Conservation (phyloP, 257 asterid species). For the Solanum medicagineum region DNA sequence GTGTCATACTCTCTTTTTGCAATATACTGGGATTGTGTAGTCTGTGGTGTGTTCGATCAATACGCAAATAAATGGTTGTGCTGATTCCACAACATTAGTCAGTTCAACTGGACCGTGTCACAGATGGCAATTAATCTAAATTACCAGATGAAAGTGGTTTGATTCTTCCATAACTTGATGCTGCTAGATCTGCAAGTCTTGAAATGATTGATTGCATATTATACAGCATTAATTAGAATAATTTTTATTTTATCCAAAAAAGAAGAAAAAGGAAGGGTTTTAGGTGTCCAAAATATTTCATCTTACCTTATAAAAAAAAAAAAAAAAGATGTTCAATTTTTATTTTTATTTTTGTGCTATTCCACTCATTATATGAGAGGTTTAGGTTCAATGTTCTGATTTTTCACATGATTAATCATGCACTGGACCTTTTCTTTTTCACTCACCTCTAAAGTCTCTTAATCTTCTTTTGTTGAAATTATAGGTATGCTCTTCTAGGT, state of each 20-base stretch:
- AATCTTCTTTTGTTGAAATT: conserved; percentile 6
- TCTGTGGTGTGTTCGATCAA: not conserved
- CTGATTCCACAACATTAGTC: not conserved
- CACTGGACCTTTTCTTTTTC: not conserved
- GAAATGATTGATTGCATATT: not conserved
- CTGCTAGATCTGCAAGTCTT: not conserved
- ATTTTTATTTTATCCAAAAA: no score
- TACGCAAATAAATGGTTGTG: not conserved
- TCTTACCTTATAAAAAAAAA: not conserved
- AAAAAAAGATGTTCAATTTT: not conserved
- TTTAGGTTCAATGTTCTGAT: not conserved
- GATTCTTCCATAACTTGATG: not conserved
- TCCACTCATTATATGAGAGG: not conserved
- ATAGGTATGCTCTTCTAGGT: conserved; percentile 90
- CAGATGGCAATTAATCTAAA: not conserved
- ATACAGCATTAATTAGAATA: not conserved
- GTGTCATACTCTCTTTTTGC: not conserved
- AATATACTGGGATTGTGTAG: not conserved
- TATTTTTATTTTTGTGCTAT: not conserved
- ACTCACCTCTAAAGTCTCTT: not conserved
- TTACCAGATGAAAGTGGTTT: not conserved
- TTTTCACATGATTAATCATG: not conserved
- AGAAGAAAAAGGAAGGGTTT: no score
- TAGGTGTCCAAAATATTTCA: not conserved
- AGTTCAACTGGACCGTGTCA: not conserved